A percentile compares a stretch with the other conserved stretches of the same genome.
Conservation (phyloP, 1,139 yeast genomes). For the Geotrichum histeridarum region DNA sequence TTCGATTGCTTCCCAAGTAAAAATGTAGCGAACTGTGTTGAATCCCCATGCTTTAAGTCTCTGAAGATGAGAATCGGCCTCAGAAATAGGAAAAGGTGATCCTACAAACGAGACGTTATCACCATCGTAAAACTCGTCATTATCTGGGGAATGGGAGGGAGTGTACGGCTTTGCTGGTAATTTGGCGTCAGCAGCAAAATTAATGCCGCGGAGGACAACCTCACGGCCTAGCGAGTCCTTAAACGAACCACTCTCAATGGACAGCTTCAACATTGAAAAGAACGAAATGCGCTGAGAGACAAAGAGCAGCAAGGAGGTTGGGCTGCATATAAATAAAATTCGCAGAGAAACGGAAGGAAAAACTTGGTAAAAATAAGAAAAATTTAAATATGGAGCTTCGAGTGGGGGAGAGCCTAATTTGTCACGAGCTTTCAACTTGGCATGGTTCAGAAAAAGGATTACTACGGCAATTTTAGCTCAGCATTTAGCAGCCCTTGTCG, state of each 20-base stretch:
- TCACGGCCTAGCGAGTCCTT: constrained; percentile 56
- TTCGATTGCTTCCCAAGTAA: constrained; percentile 90
- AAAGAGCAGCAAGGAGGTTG: neutral
- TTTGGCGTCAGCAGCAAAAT: constrained; percentile 73
- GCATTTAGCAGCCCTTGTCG: too few relatives aligned
- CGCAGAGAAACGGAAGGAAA: neutral
- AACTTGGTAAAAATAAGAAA: neutral
- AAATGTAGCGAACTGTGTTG: constrained; percentile 65
- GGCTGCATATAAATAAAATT: neutral
- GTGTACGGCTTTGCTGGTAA: constrained; percentile 53
- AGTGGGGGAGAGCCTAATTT: too few relatives aligned
- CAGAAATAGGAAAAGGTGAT: constrained; percentile 69
- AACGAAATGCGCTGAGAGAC: neutral
- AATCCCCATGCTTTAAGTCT: constrained; percentile 75
- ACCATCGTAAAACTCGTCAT: constrained; percentile 57
- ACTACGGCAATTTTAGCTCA: too few relatives aligned
- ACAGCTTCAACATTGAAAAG: constrained; percentile 20
- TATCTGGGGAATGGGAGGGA: constrained; percentile 40
- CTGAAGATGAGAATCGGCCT: constrained; percentile 60
- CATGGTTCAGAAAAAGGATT: too few relatives aligned
- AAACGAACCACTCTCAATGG: constrained; percentile 47
- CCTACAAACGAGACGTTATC: constrained; percentile 72
- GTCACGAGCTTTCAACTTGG: too few relatives aligned
- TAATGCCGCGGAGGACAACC: constrained; percentile 71
- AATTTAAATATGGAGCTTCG: neutral